Conservation (phyloP, 441 rosid species). For the Biscutella laevigata region DNA sequence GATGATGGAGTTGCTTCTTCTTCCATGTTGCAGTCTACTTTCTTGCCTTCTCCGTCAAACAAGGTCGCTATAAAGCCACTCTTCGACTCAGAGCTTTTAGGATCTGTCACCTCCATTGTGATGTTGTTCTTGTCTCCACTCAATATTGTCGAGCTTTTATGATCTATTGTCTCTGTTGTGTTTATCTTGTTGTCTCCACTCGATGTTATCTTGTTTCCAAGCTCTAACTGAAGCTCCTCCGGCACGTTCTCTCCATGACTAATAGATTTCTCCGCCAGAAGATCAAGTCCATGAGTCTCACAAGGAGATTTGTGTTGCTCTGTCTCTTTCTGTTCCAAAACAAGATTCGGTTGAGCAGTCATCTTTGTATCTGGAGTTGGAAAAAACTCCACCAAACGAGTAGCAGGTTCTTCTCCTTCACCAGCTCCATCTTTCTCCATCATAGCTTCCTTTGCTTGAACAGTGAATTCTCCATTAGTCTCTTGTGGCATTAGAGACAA, state of each 20-base stretch:
- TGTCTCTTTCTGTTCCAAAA: slow-evolving; percentile 12
- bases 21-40: not conserved
- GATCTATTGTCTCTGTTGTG: too few species aligned
- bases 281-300: slow-evolving; percentile 27
- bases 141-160: too few species aligned
- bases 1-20: slow-evolving; percentile 10
- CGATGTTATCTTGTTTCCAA: slow-evolving; percentile 21
- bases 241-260: slow-evolving; percentile 23
- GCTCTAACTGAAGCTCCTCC: slow-evolving; percentile 28
- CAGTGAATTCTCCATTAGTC: slow-evolving; percentile 15
- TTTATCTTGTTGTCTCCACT: slow-evolving; percentile 6
- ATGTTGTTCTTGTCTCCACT: not conserved
- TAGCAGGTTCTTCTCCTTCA: not conserved
- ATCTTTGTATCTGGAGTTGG: slow-evolving; percentile 20
- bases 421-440: slow-evolving; percentile 17
- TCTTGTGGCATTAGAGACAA: slow-evolving; percentile 16
- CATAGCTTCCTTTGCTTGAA: slow-evolving; percentile 7
- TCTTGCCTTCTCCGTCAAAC: slow-evolving; percentile 19
- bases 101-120: not conserved
- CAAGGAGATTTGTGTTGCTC: slow-evolving; percentile 21
- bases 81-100: slow-evolving; percentile 10
- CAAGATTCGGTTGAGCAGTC: slow-evolving; percentile 17
- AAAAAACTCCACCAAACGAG: slow-evolving; percentile 26
- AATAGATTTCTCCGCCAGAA: slow-evolving; percentile 20
- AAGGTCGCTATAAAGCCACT: slow-evolving; percentile 25